These are phyloP conservation scores for Ligustrum vulgare DNA, from an alignment of 257 asterid species.

Conservation along the genomic window DNA sequence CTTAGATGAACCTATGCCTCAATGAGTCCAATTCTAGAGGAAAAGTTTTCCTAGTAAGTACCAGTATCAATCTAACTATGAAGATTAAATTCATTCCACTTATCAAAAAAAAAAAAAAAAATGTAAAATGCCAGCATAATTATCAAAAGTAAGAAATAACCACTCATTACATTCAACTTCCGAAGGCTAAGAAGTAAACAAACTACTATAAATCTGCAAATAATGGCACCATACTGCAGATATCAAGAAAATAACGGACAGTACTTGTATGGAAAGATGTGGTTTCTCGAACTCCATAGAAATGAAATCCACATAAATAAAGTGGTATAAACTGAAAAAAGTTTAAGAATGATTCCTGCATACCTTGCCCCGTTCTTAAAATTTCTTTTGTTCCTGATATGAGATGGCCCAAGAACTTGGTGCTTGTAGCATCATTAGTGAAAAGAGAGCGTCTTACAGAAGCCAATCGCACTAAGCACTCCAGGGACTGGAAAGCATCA, in stretches of 20 bases:
- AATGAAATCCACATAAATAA: background rate
- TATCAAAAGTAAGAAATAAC: background rate
- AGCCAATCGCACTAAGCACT: slow-evolving; percentile 91
- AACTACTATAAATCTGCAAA: background rate
- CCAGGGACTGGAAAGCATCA: slow-evolving; percentile 63
- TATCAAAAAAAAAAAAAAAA: no score
- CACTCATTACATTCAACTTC: background rate
- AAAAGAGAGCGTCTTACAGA: slow-evolving; percentile 95
- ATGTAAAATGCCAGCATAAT: background rate
- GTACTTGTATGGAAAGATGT: background rate
- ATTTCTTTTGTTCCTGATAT: slow-evolving; percentile 95
- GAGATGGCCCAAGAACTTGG: slow-evolving; percentile 84
- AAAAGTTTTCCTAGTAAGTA: background rate
- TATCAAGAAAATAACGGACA: background rate
- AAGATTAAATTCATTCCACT: background rate
- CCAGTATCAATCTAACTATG: background rate
- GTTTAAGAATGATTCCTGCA: background rate
- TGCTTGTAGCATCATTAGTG: slow-evolving; percentile 76
- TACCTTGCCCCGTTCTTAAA: slow-evolving; percentile 90
- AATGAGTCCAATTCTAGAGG: background rate
- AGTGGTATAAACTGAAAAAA: background rate
- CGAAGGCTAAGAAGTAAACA: background rate
- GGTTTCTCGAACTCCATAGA: background rate
- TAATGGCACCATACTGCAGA: background rate
- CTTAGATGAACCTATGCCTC: no score